Percentiles rank a stretch among this genome's conserved stretches.
Evolutionary conservation across 306 rosid species (phyloP).

Genomic region (Vicia faba): DNA sequence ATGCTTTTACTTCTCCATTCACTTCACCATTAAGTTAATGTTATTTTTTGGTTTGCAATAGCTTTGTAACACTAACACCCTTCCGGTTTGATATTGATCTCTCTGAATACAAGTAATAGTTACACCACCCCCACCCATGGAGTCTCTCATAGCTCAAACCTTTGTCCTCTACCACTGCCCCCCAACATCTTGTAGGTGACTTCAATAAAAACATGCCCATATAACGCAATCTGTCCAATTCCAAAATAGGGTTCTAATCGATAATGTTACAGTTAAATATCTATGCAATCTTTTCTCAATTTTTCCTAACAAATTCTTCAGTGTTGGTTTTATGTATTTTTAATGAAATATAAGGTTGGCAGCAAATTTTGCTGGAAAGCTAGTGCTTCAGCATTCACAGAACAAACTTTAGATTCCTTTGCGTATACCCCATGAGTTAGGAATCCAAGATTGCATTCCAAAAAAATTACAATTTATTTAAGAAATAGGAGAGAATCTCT

Average conservation of each 20-base stretch:
- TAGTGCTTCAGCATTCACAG: not conserved
- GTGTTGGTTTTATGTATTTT: not conserved
- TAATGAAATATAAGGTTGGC: not conserved
- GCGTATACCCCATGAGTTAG: not conserved
- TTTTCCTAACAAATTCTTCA: not conserved
- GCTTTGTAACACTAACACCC: not conserved
- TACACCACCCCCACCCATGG: not conserved
- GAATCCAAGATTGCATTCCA: too few relatives aligned
- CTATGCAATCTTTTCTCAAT: not conserved
- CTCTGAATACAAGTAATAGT: not conserved
- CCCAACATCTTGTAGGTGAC: not conserved
- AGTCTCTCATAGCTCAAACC: not conserved
- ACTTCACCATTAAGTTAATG: not conserved
- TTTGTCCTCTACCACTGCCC: not conserved
- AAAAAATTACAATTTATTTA: too few relatives aligned
- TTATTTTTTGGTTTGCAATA: not conserved
- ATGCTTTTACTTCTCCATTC: slow-evolving; percentile 22
- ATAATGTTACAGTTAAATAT: not conserved
- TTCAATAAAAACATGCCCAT: not conserved
- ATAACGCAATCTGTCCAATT: slow-evolving; percentile 2
- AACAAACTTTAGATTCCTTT: not conserved
- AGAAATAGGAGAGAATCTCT: too few relatives aligned
- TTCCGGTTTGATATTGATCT: not conserved
- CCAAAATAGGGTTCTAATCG: slow-evolving; percentile 7
- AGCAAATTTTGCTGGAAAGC: not conserved